Evolutionary conservation across 1,284 basidiomycete species (phyloP), one percentile per base, ranked within the genome.

Genomic region (Trametes sp.): DNA sequence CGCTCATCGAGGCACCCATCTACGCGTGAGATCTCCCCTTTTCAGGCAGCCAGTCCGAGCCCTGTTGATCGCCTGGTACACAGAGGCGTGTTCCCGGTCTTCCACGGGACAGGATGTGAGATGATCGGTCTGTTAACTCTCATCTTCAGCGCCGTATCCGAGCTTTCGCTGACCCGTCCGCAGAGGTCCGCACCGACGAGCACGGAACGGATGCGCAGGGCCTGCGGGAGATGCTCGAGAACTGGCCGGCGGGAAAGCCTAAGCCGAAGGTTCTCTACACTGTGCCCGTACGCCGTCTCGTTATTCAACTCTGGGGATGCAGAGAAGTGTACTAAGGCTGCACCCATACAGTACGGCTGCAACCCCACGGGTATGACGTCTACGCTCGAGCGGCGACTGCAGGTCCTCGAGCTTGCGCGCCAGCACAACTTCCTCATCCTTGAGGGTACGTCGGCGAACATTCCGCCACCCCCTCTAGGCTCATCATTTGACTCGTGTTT

Each of bases 211-310:
- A 82, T 29, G 83, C 93, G 1, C 75, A 74, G 19, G 84, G 84
- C 11, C 82, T 98, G 29, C 85, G 89, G 13, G 72, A 82, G 36
- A 86, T 88, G 38, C 80, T 98, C 41, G 86, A 90, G 62, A 83
- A 80, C 61, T 98, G 95, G 95, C 90, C 93, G 0, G 77, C 75
- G 9, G 86, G 79, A 28, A 90, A 90, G 74, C 83, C 83, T 11
- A 90, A 88, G 66, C 96, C 95, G 13, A 94, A 88, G 75, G 82
- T 91, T 2, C 78, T 98, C 51, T 98, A 98, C 75, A 95, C 93
- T 3, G 88, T 93, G 42, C 90, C 91, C 8, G 89, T 89, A 73
- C 33, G 86, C 78, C 31, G 3, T 23, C 29, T 31, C 14, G 21
- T 11, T n/a, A 10, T 42, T 23, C 26, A 16, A 11, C 8, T 19